Evolutionary conservation across 2,329 filamentous ascomycete genomes (phyloP).

Genomic region (Arthrobotrys conoides): DNA sequence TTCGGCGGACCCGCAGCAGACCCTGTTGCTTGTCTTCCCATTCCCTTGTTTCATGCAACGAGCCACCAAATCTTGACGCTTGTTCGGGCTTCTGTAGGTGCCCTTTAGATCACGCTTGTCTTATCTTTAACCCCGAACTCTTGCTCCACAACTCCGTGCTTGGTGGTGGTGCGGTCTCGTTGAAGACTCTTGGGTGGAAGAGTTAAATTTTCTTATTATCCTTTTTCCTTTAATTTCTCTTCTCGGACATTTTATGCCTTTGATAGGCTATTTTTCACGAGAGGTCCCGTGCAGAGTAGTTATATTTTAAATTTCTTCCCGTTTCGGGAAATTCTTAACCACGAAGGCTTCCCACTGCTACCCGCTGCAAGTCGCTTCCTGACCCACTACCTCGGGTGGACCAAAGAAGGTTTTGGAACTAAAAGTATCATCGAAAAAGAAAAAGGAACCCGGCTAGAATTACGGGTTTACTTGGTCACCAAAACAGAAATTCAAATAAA

Average conservation of each 20-base stretch:
- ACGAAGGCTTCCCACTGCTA: conserved; percentile 28
- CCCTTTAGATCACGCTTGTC: conserved; percentile 33
- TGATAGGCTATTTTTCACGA: conserved; percentile 46
- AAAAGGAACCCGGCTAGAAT: conserved; percentile 27
- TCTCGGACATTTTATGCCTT: conserved; percentile 38
- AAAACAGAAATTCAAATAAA: conserved; percentile 22
- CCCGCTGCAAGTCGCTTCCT: conserved; percentile 43
- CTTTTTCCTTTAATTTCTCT: conserved; percentile 30
- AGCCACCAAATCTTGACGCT: conserved; percentile 28
- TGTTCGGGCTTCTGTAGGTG: conserved; percentile 46
- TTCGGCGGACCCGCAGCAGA: conserved; percentile 57
- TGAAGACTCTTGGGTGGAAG: background rate
- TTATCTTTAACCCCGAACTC: conserved; percentile 7
- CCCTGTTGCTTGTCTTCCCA: conserved; percentile 49
- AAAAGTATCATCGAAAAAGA: conserved; percentile 37
- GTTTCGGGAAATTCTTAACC: conserved; percentile 37
- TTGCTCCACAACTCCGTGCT: conserved; percentile 23
- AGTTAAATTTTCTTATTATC: background rate
- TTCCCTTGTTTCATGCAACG: conserved; percentile 58
- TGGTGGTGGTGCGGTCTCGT: background rate
- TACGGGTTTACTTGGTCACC: conserved; percentile 2
- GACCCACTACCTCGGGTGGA: conserved; percentile 53
- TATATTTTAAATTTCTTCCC: conserved; percentile 43
- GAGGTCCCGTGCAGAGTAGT: background rate
- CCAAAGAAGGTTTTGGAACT: conserved; percentile 29